Base-by-base conservation (phyloP, 2,329 filamentous ascomycete genomes). In the Neonectria neomacrospora region DNA sequence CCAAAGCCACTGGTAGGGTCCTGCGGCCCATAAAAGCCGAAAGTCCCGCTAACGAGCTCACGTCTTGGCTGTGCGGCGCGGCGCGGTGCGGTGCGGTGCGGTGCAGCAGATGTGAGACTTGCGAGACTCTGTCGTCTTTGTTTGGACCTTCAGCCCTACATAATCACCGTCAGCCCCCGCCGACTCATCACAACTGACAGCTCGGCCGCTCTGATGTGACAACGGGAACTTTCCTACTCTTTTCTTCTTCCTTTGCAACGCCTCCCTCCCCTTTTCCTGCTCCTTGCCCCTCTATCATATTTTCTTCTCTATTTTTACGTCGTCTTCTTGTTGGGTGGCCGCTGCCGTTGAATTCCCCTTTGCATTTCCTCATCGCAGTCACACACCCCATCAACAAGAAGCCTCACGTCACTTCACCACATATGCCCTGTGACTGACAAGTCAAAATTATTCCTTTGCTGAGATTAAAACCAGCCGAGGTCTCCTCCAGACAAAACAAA, bases 141-240 rank as follows among this genome's bases (percentile, higher is more conserved):
- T 57, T 65, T 45, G 16, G 52, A 62, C 50, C 37, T 58, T 73
- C 71, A 73, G 68, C 67, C 69, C 65, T 73, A 71, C 56, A 59
- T 65, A 63, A 53, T 37, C 51, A 51, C 22, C 28, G 54, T 39
- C 63, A 58, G 45, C 44, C 56, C 54, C 54, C 58, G 45, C 58
- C 39, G 22, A 51, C 41, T 54, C 47, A 26, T 59, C 41, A 45
- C 44, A 47, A 45, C 53, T 58, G 47, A 55, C 54, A 53, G 52
- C 37, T 39, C 34, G 28, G 53, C n/a, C 47, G 39, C 45, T 56
- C 53, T 37, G 26, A 28, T 28, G 22, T 41, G 32, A 54, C 39
- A 39, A 32, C 23, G 18, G 28, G 32, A 32, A 44, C 37, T n/a
- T 10, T 10, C 26, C 14, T 28, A 20, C 39, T 37, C 30, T 41